phyloP scores from a whole-genome alignment of 2,329 filamentous ascomycete species.

The Shiraia sp. region DNA sequence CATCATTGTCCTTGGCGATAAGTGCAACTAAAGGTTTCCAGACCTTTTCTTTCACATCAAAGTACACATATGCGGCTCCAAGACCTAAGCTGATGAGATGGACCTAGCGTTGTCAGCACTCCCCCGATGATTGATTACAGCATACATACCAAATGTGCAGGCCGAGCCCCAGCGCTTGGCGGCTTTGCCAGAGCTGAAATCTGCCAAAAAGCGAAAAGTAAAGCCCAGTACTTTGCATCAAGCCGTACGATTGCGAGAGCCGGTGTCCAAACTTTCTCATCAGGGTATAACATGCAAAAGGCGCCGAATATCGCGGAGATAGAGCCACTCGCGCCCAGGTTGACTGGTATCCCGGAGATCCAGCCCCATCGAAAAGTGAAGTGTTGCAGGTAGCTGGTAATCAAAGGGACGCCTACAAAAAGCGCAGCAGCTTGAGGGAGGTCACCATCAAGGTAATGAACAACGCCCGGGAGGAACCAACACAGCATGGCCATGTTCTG shows the following conservation, averaged over 20 bases:
- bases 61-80: slow-evolving; percentile 17
- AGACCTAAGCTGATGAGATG: slow-evolving; percentile 9
- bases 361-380: slow-evolving; percentile 5
- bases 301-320: slow-evolving; percentile 10
- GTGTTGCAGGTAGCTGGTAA: slow-evolving; percentile 14
- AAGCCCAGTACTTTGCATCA: slow-evolving; percentile 12
- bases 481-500: slow-evolving; percentile 7
- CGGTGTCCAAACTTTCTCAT: slow-evolving; percentile 18
- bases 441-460: slow-evolving; percentile 17
- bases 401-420: slow-evolving; percentile 8
- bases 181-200: neutral
- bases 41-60: slow-evolving; percentile 14
- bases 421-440: slow-evolving; percentile 11
- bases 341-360: slow-evolving; percentile 1
- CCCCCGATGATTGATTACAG: too few species aligned
- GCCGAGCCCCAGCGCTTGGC: slow-evolving; percentile 4
- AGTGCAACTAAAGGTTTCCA: slow-evolving; percentile 15
- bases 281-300: slow-evolving; percentile 10
- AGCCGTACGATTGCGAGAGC: slow-evolving; percentile 7
- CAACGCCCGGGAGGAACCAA: slow-evolving; percentile 16
- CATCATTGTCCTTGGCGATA: slow-evolving; percentile 1
- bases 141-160: slow-evolving; percentile 1
- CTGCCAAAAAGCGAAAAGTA: slow-evolving; percentile 7
- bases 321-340: slow-evolving; percentile 10
- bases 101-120: slow-evolving; percentile 8